Percentiles rank a stretch among this genome's conserved stretches.
phyloP scores from a whole-genome alignment of 2,329 filamentous ascomycete genomes.

The Dothideomycetidae sp. region DNA sequence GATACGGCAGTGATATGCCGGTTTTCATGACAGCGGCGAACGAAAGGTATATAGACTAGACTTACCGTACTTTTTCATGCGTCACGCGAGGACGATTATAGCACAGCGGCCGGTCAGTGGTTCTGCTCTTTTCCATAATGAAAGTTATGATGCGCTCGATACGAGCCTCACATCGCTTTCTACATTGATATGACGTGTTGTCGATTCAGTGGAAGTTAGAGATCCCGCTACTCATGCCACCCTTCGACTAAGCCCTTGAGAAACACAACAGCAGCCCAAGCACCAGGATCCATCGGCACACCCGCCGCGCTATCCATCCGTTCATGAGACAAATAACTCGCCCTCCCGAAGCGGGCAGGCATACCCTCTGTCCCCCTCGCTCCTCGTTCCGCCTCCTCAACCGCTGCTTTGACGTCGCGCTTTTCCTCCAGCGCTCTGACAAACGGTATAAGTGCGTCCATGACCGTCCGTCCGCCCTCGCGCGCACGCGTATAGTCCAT shows the following conservation, averaged over 20 bases:
- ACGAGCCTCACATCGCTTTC: too few relatives aligned
- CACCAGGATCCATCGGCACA: conserved; percentile 24
- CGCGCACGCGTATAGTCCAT: conserved; percentile 26
- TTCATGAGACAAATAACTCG: conserved; percentile 24
- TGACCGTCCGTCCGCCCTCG: conserved; percentile 24
- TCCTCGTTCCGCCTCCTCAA: conserved; percentile 20
- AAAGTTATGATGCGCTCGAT: conserved; percentile 1
- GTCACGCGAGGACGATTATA: too few relatives aligned
- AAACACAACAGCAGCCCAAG: conserved; percentile 25
- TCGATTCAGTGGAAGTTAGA: too few relatives aligned
- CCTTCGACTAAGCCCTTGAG: conserved; percentile 21
- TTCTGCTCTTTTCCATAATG: too few relatives aligned
- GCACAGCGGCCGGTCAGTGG: too few relatives aligned
- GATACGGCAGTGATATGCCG: too few relatives aligned
- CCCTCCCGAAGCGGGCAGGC: conserved; percentile 24
- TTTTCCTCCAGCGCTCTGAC: conserved; percentile 20
- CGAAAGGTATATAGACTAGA: too few relatives aligned
- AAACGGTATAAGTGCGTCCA: conserved; percentile 27
- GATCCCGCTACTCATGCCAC: conserved; percentile 6
- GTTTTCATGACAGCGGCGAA: too few relatives aligned
- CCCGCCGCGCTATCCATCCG: conserved; percentile 14
- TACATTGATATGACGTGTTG: too few relatives aligned
- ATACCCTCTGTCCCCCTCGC: conserved; percentile 23
- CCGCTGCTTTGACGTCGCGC: conserved; percentile 17
- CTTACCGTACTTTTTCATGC: too few relatives aligned